Conservation (phyloP, 2,329 filamentous ascomycete species). For the Cladophialophora immunda region DNA sequence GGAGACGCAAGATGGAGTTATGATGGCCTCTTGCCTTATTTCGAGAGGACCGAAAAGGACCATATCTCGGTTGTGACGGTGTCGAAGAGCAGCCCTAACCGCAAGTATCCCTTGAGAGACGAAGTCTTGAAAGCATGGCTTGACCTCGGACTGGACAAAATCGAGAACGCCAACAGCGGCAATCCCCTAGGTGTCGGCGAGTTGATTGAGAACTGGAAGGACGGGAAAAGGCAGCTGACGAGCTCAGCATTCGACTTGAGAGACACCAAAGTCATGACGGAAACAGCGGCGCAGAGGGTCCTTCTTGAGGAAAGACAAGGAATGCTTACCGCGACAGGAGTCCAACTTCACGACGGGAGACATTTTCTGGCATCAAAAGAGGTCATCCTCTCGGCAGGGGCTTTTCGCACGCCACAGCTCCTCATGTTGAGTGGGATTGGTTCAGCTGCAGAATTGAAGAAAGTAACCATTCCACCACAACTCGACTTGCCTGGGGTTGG, state of each 20-base stretch:
- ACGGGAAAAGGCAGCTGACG: slow-evolving; percentile 44
- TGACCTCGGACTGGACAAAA: slow-evolving; percentile 43
- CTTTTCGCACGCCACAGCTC: slow-evolving; percentile 71
- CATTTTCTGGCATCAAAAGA: slow-evolving; percentile 51
- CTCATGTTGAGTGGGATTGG: slow-evolving; percentile 72
- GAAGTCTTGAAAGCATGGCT: slow-evolving; percentile 50
- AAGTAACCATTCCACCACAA: slow-evolving; percentile 62
- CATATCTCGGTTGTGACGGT: slow-evolving; percentile 43
- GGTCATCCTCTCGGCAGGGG: slow-evolving; percentile 60
- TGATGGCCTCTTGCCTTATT: slow-evolving; percentile 57
- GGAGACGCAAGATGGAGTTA: slow-evolving; percentile 58
- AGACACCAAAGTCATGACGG: slow-evolving; percentile 40
- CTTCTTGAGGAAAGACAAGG: slow-evolving; percentile 36
- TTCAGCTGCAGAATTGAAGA: slow-evolving; percentile 60
- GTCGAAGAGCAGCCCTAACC: slow-evolving; percentile 41
- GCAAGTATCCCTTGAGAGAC: slow-evolving; percentile 51
- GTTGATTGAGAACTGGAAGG: slow-evolving; percentile 44
- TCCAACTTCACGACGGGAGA: slow-evolving; percentile 43
- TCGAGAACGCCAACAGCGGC: slow-evolving; percentile 43
- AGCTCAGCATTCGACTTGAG: slow-evolving; percentile 42
- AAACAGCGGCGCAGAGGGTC: slow-evolving; percentile 40
- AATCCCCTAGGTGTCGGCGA: slow-evolving; percentile 43
- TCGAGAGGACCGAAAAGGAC: slow-evolving; percentile 53
- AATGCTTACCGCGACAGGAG: slow-evolving; percentile 39
- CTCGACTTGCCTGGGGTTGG: slow-evolving; percentile 69